Evolutionary conservation across 768 basidiomycete species (phyloP).

Genomic region (Termitomyces sp.): DNA sequence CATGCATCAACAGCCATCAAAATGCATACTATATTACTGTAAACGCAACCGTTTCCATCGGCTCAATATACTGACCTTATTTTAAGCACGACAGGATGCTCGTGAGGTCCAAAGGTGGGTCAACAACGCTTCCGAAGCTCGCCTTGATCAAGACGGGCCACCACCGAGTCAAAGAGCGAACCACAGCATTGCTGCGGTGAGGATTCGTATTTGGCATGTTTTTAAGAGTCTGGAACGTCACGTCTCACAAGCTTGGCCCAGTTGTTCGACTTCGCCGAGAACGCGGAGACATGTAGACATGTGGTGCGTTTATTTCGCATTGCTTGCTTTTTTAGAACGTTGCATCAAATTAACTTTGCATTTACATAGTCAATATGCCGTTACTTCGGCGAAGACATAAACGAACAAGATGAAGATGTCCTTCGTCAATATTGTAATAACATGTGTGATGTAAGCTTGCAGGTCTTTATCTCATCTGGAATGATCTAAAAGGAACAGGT

Average conservation of each 20-base stretch:
- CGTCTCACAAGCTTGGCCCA: constrained; percentile 10
- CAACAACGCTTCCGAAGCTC: constrained; percentile 36
- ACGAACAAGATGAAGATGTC: constrained; percentile 36
- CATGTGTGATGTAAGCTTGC: constrained; percentile 72
- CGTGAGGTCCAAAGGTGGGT: constrained; percentile 50
- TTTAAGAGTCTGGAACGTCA: neutral
- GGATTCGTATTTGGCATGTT: constrained; percentile 11
- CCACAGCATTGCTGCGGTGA: constrained; percentile 59
- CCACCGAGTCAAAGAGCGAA: constrained; percentile 63
- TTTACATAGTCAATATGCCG: constrained; percentile 61
- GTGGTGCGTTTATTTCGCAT: constrained; percentile 41
- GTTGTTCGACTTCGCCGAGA: constrained; percentile 52
- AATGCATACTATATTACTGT: constrained; percentile 84
- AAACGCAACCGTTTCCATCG: constrained; percentile 14
- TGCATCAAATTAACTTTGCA: neutral
- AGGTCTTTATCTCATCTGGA: neutral
- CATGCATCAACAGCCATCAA: constrained; percentile 58
- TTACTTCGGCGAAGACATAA: constrained; percentile 73
- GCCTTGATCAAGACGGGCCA: constrained; percentile 46
- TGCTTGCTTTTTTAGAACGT: neutral
- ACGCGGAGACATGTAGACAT: constrained; percentile 57
- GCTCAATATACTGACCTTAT: neutral
- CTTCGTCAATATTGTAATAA: constrained; percentile 54
- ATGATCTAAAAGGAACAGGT: constrained; percentile 35
- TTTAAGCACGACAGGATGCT: constrained; percentile 71